Evolutionary conservation across 2,329 filamentous ascomycete genomes (phyloP), one percentile per base, ranked within the genome.

Genomic region (Diplodia scrobiculata): DNA sequence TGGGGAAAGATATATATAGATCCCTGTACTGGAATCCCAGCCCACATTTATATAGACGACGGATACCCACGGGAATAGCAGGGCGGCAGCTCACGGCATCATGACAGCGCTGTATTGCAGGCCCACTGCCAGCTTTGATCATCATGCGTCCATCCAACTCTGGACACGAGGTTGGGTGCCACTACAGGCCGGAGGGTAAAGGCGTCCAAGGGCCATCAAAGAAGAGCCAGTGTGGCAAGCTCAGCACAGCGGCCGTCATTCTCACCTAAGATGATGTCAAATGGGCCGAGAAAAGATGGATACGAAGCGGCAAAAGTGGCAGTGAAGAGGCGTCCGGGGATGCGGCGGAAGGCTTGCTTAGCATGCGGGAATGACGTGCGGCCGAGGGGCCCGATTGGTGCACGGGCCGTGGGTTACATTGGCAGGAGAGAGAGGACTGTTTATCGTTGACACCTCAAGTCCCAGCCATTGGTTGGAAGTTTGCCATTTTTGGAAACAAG

Each of bases 321-420:
- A 21, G 21, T 21, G 21, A 21, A 21, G 21, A 21, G 21, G 21
- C 41, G 41, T 60, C 38, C 25, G 38, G 41, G 38, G 41, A 32
- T 11, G 11, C 25, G 34, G 9, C 32, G 52, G 32, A 48, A 58
- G 38, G 38, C 55, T 60, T 60, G 25, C 27, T 25, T 36, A 14
- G 36, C 21, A 38, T 25, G 17, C 45, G 53, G 41, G 41, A 45
- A 34, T 60, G 55, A 60, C 55, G 55, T 48, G 55, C 55, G 9
- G 41, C 14, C 55, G n/a, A 5, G 21, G 25, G 5, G 13, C 29
- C 52, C 10, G 54, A 36, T 10, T 17, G 3, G 41, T 41, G 55
- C 55, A 60, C 55, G 55, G 41, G 21, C 54, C 38, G 25, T 25
- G 38, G 17, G 54, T 47, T 59, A 47, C 54, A 59, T 59, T 36